These are phyloP conservation scores for Neofusicoccum sp. DNA, from an alignment of 2,329 filamentous ascomycete species.

Conservation along the genomic window DNA sequence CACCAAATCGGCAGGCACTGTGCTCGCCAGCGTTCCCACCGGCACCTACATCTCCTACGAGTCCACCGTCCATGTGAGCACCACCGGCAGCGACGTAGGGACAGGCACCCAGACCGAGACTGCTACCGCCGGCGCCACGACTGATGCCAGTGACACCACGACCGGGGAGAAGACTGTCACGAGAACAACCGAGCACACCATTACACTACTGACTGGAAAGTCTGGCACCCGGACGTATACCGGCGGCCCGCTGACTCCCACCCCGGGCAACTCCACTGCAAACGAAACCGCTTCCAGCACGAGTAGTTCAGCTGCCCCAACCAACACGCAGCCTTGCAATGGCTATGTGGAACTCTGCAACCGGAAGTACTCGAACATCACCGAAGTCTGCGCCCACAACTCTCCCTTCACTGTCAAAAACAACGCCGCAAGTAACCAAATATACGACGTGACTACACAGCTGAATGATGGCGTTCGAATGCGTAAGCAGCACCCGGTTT, in stretches of 20 bases:
- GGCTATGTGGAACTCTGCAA: conserved; percentile 44
- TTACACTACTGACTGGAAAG: conserved; percentile 17
- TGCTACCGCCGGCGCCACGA: background rate
- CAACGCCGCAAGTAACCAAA: conserved; percentile 42
- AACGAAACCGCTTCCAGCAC: conserved; percentile 30
- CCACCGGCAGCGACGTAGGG: background rate
- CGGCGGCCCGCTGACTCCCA: conserved; percentile 12
- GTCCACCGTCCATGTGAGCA: conserved; percentile 12
- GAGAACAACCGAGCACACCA: conserved; percentile 8
- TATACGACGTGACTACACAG: conserved; percentile 40
- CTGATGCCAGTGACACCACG: background rate
- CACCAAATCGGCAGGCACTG: conserved; percentile 2
- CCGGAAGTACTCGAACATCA: conserved; percentile 44
- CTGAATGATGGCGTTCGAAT: conserved; percentile 45
- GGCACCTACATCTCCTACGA: conserved; percentile 20
- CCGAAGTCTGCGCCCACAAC: conserved; percentile 46
- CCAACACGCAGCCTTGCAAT: conserved; percentile 47
- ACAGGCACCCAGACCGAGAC: background rate
- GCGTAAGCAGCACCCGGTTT: conserved; percentile 24
- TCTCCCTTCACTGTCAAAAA: conserved; percentile 38
- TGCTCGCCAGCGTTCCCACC: conserved; percentile 6
- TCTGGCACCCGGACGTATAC: conserved; percentile 10
- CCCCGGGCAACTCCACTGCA: background rate
- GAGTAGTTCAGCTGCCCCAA: conserved; percentile 34
- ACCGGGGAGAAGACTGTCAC: conserved; percentile 17